These are phyloP conservation scores for Bocquillonia castaneifolia DNA, from an alignment of 441 rosid genomes.

Conservation along the genomic window DNA sequence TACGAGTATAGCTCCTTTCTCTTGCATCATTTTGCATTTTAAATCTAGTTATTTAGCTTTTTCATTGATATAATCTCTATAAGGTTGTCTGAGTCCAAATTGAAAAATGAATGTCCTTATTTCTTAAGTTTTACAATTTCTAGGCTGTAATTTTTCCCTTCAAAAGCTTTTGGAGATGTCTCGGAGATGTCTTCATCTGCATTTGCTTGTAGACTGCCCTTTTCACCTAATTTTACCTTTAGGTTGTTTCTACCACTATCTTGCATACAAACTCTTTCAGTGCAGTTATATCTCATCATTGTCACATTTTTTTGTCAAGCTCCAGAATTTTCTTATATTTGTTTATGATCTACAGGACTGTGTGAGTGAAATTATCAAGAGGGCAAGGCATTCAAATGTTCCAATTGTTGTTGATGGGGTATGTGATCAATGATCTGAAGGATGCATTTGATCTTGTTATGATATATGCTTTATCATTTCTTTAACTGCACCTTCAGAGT, in stretches of 20 bases:
- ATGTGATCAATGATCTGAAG: constrained; percentile 23
- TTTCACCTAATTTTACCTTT: background rate
- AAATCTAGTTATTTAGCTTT: background rate
- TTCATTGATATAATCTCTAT: background rate
- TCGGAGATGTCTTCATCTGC: constrained; percentile 1
- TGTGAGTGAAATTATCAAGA: constrained; percentile 63
- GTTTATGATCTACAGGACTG: constrained; percentile 56
- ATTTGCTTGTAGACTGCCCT: background rate
- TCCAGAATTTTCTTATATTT: constrained; percentile 12
- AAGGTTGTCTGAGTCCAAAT: background rate
- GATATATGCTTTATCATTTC: constrained; percentile 6
- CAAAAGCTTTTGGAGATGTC: constrained; percentile 3
- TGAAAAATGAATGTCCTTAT: background rate
- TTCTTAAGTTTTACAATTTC: constrained; percentile 4
- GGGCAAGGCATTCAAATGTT: constrained; percentile 62
- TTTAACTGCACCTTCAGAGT: background rate
- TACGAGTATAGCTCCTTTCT: background rate
- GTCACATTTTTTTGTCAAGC: background rate
- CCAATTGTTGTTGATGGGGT: constrained; percentile 91
- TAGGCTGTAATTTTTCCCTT: background rate
- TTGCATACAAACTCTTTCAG: background rate
- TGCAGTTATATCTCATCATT: background rate
- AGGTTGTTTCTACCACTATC: background rate
- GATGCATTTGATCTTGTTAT: constrained; percentile 1
- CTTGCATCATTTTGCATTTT: background rate